Evolutionary conservation across 192 early-diverging fungal genomes (phyloP).

Genomic region (Coemansia sp.): DNA sequence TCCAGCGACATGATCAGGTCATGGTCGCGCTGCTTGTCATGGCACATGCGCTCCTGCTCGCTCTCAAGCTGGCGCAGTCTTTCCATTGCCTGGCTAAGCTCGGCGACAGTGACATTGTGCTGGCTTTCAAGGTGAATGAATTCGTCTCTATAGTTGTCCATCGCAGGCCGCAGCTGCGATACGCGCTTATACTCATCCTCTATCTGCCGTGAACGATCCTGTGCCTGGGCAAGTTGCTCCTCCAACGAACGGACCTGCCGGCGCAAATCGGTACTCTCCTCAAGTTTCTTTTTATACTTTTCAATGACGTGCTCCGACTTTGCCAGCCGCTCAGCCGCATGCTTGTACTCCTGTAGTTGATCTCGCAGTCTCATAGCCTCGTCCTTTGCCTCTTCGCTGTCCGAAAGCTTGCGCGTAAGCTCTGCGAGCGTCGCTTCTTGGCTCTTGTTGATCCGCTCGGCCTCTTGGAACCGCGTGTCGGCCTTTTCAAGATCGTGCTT

Average conservation of each 20-base stretch:
- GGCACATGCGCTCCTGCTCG: conserved; percentile 64
- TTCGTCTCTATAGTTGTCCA: conserved; percentile 88
- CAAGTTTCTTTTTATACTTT: conserved; percentile 94
- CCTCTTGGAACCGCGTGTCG: conserved; percentile 71
- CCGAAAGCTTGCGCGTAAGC: conserved; percentile 62
- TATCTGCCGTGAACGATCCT: conserved; percentile 70
- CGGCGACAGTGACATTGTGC: conserved; percentile 64
- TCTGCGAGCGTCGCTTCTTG: conserved; percentile 66
- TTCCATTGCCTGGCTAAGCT: conserved; percentile 72
- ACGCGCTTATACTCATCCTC: conserved; percentile 90
- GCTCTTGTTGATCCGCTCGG: conserved; percentile 62
- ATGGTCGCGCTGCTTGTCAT: conserved; percentile 63
- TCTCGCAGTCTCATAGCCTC: conserved; percentile 76
- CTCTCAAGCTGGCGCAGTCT: conserved; percentile 62
- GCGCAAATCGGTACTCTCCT: conserved; percentile 80
- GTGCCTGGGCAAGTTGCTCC: conserved; percentile 68
- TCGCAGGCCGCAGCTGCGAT: conserved; percentile 70
- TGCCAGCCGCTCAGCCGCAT: conserved; percentile 86
- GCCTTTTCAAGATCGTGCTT: conserved; percentile 82
- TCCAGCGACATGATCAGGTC: conserved; percentile 80
- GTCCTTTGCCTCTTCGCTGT: conserved; percentile 64
- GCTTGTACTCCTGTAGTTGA: conserved; percentile 88
- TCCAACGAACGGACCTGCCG: conserved; percentile 77
- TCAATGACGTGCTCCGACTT: conserved; percentile 94
- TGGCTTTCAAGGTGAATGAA: conserved; percentile 72